Evolutionary conservation across 2,329 filamentous ascomycete species (phyloP).

Genomic region (Acrodontium crateriforme): DNA sequence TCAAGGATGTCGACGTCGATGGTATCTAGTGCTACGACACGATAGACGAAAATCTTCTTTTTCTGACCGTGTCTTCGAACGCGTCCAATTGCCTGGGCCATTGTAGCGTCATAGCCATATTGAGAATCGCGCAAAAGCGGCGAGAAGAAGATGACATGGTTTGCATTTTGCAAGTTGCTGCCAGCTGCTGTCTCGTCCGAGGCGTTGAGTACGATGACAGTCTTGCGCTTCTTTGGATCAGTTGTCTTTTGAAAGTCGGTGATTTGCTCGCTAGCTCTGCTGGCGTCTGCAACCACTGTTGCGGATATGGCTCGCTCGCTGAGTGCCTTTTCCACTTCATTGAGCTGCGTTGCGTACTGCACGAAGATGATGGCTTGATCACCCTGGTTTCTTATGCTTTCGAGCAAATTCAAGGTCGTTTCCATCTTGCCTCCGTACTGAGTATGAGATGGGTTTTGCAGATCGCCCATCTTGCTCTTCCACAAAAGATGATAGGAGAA

Average conservation of each 20-base stretch:
- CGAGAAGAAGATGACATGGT: conserved; percentile 50
- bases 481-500: conserved; percentile 28
- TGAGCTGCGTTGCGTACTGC: conserved; percentile 35
- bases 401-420: conserved; percentile 32
- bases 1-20: conserved; percentile 36
- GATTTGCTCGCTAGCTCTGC: conserved; percentile 9
- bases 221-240: conserved; percentile 16
- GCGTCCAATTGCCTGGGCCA: conserved; percentile 51
- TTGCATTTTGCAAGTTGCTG: conserved; percentile 46
- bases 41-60: conserved; percentile 44
- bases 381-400: conserved; percentile 20
- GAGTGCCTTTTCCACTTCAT: conserved; percentile 24
- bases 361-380: conserved; percentile 45
- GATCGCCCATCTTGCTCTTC: conserved; percentile 22
- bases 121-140: conserved; percentile 38
- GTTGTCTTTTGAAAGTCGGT: conserved; percentile 9
- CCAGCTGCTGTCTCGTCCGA: conserved; percentile 46
- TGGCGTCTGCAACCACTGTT: conserved; percentile 23
- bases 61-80: conserved; percentile 44
- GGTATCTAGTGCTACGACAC: conserved; percentile 70
- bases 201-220: conserved; percentile 44
- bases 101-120: conserved; percentile 42
- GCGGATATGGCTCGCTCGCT: conserved; percentile 18
- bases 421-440: conserved; percentile 35
- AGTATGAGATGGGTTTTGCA: conserved; percentile 7